Conservation (phyloP, 441 rosid species). For the Codiaeum variegatum region DNA sequence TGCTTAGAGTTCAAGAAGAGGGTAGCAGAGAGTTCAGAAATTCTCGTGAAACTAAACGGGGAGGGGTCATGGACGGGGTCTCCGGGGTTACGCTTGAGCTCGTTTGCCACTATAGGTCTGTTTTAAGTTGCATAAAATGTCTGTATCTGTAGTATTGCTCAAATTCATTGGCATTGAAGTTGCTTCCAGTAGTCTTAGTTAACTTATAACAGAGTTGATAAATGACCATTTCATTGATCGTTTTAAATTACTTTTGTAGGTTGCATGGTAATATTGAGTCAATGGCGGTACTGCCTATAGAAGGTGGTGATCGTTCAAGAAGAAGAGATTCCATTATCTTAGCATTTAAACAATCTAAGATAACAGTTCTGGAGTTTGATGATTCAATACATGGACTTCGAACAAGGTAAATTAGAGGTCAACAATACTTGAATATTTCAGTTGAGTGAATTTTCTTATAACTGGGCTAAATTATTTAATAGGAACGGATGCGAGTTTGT, state of each 20-base stretch:
- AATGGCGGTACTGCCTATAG: conserved; percentile 64
- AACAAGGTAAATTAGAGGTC: conserved; percentile 44
- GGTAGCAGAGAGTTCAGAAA: conserved; percentile 42
- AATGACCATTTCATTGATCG: background rate
- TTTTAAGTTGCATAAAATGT: background rate
- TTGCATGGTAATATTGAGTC: conserved; percentile 93
- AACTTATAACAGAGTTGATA: background rate
- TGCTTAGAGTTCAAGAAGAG: conserved; percentile 81
- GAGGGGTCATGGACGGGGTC: conserved; percentile 76
- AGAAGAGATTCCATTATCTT: conserved; percentile 80
- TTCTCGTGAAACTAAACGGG: conserved; percentile 54
- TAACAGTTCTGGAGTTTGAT: conserved; percentile 87
- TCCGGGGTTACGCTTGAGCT: conserved; percentile 90
- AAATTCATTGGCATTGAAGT: background rate
- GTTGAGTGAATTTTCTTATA: background rate
- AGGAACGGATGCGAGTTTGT: background rate
- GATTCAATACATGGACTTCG: conserved; percentile 84
- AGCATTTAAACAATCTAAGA: conserved; percentile 79
- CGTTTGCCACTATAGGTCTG: conserved; percentile 81
- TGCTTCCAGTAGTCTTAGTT: background rate
- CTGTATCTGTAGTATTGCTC: background rate
- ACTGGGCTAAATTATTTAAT: background rate
- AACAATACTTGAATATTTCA: background rate
- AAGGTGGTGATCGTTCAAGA: conserved; percentile 62
- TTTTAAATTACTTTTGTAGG: conserved; percentile 33